Conservation (phyloP, 2,329 filamentous ascomycete species). For the Fusarium camptoceras region DNA sequence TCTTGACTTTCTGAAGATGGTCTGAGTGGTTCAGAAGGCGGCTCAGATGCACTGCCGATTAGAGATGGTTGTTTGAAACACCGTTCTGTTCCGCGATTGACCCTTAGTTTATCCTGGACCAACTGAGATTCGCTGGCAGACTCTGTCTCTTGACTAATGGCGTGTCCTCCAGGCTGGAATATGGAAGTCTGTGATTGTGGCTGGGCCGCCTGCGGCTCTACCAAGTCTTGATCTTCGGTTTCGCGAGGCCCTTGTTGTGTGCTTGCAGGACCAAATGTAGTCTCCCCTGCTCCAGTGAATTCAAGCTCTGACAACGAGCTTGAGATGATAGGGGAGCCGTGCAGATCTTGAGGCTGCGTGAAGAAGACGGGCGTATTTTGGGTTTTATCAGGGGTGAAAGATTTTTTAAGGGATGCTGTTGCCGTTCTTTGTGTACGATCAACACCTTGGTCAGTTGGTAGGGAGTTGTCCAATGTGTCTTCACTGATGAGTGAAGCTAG, state of each 20-base stretch:
- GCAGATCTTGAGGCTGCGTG: conserved; percentile 35
- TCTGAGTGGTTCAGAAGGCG: neutral
- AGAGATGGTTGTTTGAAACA: neutral
- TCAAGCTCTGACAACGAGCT: neutral
- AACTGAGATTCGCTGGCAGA: neutral
- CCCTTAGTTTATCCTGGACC: neutral
- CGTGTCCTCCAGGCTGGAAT: conserved; percentile 22
- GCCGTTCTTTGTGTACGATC: neutral
- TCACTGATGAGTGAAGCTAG: neutral
- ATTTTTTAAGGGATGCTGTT: neutral
- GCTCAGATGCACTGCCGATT: neutral
- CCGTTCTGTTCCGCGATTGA: neutral
- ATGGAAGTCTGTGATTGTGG: conserved; percentile 34
- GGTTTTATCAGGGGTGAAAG: neutral
- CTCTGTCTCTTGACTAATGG: conserved; percentile 14
- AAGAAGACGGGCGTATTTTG: conserved; percentile 25
- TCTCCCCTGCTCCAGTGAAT: neutral
- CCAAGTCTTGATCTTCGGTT: neutral
- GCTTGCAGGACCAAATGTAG: neutral
- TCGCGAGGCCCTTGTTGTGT: neutral
- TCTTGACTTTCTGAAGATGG: neutral
- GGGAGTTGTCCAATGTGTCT: conserved; percentile 1
- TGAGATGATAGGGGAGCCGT: conserved; percentile 1
- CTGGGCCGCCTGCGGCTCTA: conserved; percentile 48
- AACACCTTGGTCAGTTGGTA: neutral